A percentile compares a stretch with the other conserved stretches of the same genome.
Evolutionary conservation across 2,329 filamentous ascomycete genomes (phyloP).

Genomic region (Aureobasidium mangrovei): DNA sequence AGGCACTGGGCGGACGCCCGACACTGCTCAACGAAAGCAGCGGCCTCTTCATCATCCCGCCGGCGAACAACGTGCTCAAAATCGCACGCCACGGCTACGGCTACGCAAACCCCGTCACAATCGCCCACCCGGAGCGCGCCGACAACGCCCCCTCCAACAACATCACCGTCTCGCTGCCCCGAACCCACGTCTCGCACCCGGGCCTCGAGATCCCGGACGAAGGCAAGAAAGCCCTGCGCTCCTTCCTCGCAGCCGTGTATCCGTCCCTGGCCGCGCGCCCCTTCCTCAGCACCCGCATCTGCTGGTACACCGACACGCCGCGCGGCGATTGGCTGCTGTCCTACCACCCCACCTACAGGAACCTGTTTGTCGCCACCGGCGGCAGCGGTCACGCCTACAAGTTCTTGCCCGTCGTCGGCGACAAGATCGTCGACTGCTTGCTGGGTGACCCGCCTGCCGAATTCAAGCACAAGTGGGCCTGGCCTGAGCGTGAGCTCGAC

Average conservation of each 20-base stretch:
- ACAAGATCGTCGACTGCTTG: slow-evolving; percentile 45
- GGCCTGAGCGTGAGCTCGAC: slow-evolving; percentile 31
- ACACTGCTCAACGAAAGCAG: slow-evolving; percentile 63
- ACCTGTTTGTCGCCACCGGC: slow-evolving; percentile 51
- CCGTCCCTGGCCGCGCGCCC: slow-evolving; percentile 31
- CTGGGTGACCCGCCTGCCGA: slow-evolving; percentile 31
- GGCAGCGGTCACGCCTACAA: slow-evolving; percentile 57
- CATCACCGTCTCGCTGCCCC: slow-evolving; percentile 41
- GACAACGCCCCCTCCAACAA: slow-evolving; percentile 26
- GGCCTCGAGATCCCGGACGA: slow-evolving; percentile 48
- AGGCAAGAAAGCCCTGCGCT: slow-evolving; percentile 52
- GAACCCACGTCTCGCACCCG: slow-evolving; percentile 37
- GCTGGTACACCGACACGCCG: slow-evolving; percentile 50
- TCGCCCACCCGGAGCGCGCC: slow-evolving; percentile 32
- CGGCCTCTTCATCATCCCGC: slow-evolving; percentile 68
- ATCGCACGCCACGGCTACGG: slow-evolving; percentile 44
- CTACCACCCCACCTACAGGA: slow-evolving; percentile 41
- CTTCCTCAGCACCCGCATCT: slow-evolving; percentile 41
- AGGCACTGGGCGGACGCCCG: slow-evolving; percentile 54
- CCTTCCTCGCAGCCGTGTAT: slow-evolving; percentile 49
- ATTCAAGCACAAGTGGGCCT: slow-evolving; percentile 55
- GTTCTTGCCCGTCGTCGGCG: slow-evolving; percentile 51
- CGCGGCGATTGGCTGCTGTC: slow-evolving; percentile 48
- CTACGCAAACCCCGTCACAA: slow-evolving; percentile 39
- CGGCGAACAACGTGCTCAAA: slow-evolving; percentile 39